These are phyloP conservation scores for Didymella keratinophila DNA, from an alignment of 2,329 filamentous ascomycete species.

Conservation along the genomic window DNA sequence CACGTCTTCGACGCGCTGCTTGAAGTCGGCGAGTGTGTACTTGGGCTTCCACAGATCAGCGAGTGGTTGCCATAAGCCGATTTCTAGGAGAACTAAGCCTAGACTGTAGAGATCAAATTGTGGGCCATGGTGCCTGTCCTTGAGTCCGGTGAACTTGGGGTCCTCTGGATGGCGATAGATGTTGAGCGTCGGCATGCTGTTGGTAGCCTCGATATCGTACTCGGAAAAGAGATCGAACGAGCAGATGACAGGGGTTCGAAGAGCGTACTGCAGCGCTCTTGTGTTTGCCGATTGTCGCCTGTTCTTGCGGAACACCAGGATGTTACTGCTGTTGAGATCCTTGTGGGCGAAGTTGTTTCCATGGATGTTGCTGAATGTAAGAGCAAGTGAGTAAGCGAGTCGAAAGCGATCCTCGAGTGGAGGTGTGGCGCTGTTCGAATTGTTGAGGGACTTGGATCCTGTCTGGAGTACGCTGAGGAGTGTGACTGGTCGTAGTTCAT, in stretches of 20 bases:
- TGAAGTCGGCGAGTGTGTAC: conserved; percentile 68
- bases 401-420: conserved; percentile 78
- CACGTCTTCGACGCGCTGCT: conserved; percentile 68
- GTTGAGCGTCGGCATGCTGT: conserved; percentile 56
- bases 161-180: conserved; percentile 74
- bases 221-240: conserved; percentile 78
- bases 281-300: conserved; percentile 57
- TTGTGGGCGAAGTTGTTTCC: conserved; percentile 73
- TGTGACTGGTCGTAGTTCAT: conserved; percentile 53
- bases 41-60: conserved; percentile 66
- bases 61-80: conserved; percentile 77
- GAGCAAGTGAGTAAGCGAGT: conserved; percentile 74
- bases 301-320: conserved; percentile 67
- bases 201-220: conserved; percentile 56
- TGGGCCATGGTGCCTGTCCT: conserved; percentile 37
- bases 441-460: conserved; percentile 54
- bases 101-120: conserved; percentile 75
- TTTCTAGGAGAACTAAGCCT: conserved; percentile 75
- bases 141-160: conserved; percentile 47
- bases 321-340: conserved; percentile 71
- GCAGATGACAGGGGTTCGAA: conserved; percentile 73
- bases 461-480: conserved; percentile 59
- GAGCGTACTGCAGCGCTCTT: conserved; percentile 58
- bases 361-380: conserved; percentile 77
- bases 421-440: conserved; percentile 51